phyloP scores from a whole-genome alignment of 352 stramenopile species.

The Globisporangium mamillatum region DNA sequence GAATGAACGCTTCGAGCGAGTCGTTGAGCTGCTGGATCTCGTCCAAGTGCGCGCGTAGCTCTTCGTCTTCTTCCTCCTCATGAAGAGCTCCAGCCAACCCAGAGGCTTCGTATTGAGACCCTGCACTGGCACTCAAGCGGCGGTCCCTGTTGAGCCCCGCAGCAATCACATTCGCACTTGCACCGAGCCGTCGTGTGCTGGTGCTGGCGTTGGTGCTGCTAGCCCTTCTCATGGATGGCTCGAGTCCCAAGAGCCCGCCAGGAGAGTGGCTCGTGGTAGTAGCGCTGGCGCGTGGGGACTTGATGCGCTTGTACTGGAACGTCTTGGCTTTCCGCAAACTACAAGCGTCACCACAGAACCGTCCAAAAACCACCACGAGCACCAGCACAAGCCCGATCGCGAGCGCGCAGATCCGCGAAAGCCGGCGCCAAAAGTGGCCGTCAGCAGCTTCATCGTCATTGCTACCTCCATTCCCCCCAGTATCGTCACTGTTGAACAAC shows the following conservation, averaged over 20 bases:
- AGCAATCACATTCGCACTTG: not conserved
- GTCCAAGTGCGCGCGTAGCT: slow-evolving; percentile 40
- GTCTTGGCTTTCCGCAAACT: slow-evolving; percentile 20
- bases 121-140: not conserved
- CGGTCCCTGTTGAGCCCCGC: not conserved
- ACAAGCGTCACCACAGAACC: slow-evolving; percentile 15
- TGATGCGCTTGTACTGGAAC: slow-evolving; percentile 53
- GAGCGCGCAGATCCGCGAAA: slow-evolving; percentile 21
- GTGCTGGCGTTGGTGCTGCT: not conserved
- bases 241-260: not conserved
- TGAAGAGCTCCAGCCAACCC: not conserved
- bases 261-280: not conserved
- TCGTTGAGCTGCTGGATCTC: slow-evolving; percentile 44
- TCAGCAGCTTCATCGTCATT: slow-evolving; percentile 9
- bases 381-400: slow-evolving; percentile 7
- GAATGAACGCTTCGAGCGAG: slow-evolving; percentile 12
- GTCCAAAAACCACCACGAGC: slow-evolving; percentile 21
- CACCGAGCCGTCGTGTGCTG: not conserved
- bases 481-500: not conserved
- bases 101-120: not conserved
- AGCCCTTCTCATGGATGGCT: not conserved
- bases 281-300: slow-evolving; percentile 14
- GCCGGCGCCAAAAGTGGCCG: slow-evolving; percentile 25
- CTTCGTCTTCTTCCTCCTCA: slow-evolving; percentile 27
- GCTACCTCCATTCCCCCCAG: not conserved